A percentile compares a stretch with the other conserved stretches of the same genome.
Conservation (phyloP, 495 filamentous ascomycete genomes). For the Lentithecium fluviatile region DNA sequence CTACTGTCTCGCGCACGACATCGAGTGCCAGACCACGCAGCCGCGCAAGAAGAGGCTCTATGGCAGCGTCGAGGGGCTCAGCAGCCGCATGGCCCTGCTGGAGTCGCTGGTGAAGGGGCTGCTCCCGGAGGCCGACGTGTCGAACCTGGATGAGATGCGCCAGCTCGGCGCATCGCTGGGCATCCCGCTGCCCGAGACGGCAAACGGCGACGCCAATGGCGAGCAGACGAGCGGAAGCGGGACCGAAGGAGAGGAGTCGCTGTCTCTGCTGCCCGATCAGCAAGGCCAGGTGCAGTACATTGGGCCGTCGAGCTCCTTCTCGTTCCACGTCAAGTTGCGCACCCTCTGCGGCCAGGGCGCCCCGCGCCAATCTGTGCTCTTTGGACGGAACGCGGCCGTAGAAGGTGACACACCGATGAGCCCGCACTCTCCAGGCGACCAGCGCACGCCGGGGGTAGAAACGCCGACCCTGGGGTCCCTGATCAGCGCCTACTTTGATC, state of each 20-base stretch:
- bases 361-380: slow-evolving; percentile 29
- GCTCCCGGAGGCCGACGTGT: slow-evolving; percentile 48
- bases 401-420: slow-evolving; percentile 16
- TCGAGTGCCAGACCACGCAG: slow-evolving; percentile 49
- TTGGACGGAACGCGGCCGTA: slow-evolving; percentile 35
- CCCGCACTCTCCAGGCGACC: slow-evolving; percentile 14
- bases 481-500: slow-evolving; percentile 46
- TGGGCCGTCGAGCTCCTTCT: slow-evolving; percentile 43
- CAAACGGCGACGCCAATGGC: not conserved
- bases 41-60: slow-evolving; percentile 52
- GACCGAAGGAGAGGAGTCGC: slow-evolving; percentile 16
- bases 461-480: slow-evolving; percentile 43
- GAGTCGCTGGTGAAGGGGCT: slow-evolving; percentile 50
- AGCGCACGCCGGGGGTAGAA: slow-evolving; percentile 6
- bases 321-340: slow-evolving; percentile 40
- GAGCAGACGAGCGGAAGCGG: slow-evolving; percentile 7
- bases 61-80: slow-evolving; percentile 53
- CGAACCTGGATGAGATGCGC: slow-evolving; percentile 42
- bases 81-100: slow-evolving; percentile 47
- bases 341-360: slow-evolving; percentile 34
- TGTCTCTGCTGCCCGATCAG: slow-evolving; percentile 41
- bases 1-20: slow-evolving; percentile 45
- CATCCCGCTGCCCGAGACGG: slow-evolving; percentile 39
- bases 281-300: slow-evolving; percentile 45
- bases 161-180: slow-evolving; percentile 38